Base-by-base conservation (phyloP, 768 basidiomycete genomes). In the Terana coerulea region DNA sequence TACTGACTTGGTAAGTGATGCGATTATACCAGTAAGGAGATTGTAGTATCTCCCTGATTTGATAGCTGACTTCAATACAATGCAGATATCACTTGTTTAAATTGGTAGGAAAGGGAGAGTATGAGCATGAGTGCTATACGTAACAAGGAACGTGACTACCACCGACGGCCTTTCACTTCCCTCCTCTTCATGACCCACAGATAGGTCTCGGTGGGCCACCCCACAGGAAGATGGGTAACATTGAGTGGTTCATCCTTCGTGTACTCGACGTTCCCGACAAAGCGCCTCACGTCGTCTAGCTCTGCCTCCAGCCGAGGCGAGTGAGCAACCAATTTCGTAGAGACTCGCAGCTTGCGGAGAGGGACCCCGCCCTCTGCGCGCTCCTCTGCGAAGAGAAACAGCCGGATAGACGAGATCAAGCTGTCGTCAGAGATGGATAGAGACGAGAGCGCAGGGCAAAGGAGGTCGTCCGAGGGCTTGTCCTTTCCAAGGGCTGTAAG, bases 201-300 rank as follows among this genome's bases (percentile, higher is more conserved):
- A 39, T 49, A 54, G 1, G 53, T 31, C 25, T 43, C 42, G 24
- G 35, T 49, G 3, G 53, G 53, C 53, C 53, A 54, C 4, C 53
- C 53, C n/a, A 29, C 47, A 3, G 53, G 48, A 12, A 47, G 46
- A 24, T 22, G 19, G 28, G n/a, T 28, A 14, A 48, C 42, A 22
- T 41, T 29, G 6, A 50, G 22, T n/a, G 39, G 21, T 26, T 54
- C 39, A 25, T 54, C 43, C 21, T 33, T 29, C 47, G 31, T 41
- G n/a, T 47, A 34, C 22, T 26, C 47, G 6, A 54, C 53, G 4
- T 46, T 33, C 24, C 10, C 24, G 22, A 54, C 37, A 14, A 43
- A 22, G 2, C 17, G 17, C 34, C 28, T 17, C 43, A 54, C 31
- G 19, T 54, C 47, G 10, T 54, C 31, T 19, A 54, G 40, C 48